Conservation (phyloP, 2,329 filamentous ascomycete species). For the Kalmusia sp. region DNA sequence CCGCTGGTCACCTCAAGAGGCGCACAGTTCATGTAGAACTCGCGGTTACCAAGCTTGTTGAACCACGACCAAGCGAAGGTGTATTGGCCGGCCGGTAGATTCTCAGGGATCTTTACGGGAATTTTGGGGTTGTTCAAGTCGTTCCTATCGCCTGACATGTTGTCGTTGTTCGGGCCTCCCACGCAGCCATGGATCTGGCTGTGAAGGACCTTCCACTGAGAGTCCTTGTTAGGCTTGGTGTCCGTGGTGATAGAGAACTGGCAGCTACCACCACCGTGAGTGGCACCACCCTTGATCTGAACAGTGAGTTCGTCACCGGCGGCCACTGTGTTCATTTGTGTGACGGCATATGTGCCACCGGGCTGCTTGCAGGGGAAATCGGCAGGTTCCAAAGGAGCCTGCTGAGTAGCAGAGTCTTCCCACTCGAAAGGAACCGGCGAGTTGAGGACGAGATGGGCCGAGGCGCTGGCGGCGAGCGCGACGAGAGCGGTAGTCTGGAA, state of each 20-base stretch:
- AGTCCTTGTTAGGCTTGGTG: constrained; percentile 63
- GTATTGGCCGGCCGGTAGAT: constrained; percentile 76
- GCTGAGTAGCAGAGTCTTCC: constrained; percentile 56
- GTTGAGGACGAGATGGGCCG: constrained; percentile 79
- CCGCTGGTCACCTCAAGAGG: constrained; percentile 68
- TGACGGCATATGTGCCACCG: constrained; percentile 58
- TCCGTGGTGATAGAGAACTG: constrained; percentile 89
- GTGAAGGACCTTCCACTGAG: constrained; percentile 87
- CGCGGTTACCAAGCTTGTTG: constrained; percentile 89
- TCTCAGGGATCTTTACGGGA: constrained; percentile 73
- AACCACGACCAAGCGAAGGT: constrained; percentile 94
- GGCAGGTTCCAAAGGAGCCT: constrained; percentile 66
- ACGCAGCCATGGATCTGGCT: constrained; percentile 89
- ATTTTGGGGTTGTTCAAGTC: constrained; percentile 68
- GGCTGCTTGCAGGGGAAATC: constrained; percentile 86
- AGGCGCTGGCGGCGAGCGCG: constrained; percentile 63
- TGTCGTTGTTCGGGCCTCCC: constrained; percentile 52
- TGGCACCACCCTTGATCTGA: constrained; percentile 59
- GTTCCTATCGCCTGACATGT: constrained; percentile 25
- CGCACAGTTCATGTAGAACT: constrained; percentile 98
- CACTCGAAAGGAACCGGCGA: constrained; percentile 69
- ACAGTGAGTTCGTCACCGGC: constrained; percentile 58
- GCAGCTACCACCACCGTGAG: constrained; percentile 91
- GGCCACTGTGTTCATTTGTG: constrained; percentile 63
- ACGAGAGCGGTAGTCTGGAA: constrained; percentile 61